A percentile compares a stretch with the other conserved stretches of the same genome.
Conservation (phyloP, 192 early-diverging fungal genomes). For the Podila epigama region DNA sequence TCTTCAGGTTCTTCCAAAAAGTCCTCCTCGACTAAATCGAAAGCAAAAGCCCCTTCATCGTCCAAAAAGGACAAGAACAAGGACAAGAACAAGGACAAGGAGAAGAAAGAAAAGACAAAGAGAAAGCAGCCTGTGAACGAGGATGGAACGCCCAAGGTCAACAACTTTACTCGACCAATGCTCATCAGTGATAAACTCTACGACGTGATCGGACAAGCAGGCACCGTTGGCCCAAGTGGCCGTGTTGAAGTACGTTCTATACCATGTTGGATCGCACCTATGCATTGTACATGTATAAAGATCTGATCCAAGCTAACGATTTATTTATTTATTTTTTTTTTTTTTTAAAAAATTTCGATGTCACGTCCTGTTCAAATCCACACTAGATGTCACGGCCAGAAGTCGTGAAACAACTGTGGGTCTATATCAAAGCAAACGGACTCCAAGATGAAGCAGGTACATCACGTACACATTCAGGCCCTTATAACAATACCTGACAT, state of each 20-base stretch:
- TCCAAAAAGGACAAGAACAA: constrained; percentile 12
- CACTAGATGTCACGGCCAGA: constrained; percentile 63
- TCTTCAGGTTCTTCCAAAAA: constrained; percentile 5
- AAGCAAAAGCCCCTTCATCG: constrained; percentile 3
- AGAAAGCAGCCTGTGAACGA: constrained; percentile 55
- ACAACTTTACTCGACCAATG: constrained; percentile 20
- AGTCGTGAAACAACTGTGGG: constrained; percentile 68
- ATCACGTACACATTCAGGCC: neutral
- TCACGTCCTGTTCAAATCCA: neutral
- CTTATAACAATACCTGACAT: neutral
- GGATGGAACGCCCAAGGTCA: constrained; percentile 24
- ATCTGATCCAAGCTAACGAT: no score
- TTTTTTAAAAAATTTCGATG: no score
- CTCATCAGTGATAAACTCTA: constrained; percentile 34
- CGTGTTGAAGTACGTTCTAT: constrained; percentile 45
- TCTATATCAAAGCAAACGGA: constrained; percentile 63
- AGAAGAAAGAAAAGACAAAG: constrained; percentile 46
- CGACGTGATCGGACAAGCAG: constrained; percentile 50
- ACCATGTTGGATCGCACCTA: no score
- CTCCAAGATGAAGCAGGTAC: constrained; percentile 59
- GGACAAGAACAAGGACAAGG: constrained; percentile 11
- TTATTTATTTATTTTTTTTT: neutral
- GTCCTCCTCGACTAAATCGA: constrained; percentile 1
- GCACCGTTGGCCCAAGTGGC: constrained; percentile 53
- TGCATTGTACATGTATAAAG: no score